Conservation (phyloP, 208 protist genomes). For the Naegleria lovaniensis region DNA sequence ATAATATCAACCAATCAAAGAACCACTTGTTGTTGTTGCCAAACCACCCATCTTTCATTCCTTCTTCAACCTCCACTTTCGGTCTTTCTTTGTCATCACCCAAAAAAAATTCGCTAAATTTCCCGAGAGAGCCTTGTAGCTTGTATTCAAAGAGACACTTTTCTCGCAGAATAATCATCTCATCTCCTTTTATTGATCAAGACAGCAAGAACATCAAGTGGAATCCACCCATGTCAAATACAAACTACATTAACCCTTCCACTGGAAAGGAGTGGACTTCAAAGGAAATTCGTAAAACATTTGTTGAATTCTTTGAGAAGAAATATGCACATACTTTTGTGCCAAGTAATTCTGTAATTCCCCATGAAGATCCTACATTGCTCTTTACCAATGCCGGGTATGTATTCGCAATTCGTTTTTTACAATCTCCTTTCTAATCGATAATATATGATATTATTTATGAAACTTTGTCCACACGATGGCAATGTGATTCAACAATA, state of each 20-base stretch:
- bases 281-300: slow-evolving; percentile 75
- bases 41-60: too few relatives aligned
- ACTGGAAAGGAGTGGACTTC: slow-evolving; percentile 30
- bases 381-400: slow-evolving; percentile 95
- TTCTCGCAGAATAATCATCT: too few relatives aligned
- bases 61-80: too few relatives aligned
- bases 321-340: slow-evolving; percentile 79
- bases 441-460: too few relatives aligned
- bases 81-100: too few relatives aligned
- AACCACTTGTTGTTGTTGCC: too few relatives aligned
- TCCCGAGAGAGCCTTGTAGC: too few relatives aligned
- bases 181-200: too few relatives aligned
- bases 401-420: slow-evolving; percentile 31
- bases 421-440: not conserved
- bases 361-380: slow-evolving; percentile 93
- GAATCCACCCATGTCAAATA: not conserved
- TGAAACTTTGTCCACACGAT: too few relatives aligned
- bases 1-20: too few relatives aligned
- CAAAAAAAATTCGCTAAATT: too few relatives aligned
- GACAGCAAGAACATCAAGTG: not conserved
- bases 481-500: not conserved
- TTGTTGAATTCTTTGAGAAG: slow-evolving; percentile 86
- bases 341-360: slow-evolving; percentile 81
- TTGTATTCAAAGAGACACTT: too few relatives aligned
- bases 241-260: not conserved